Evolutionary conservation across 2,329 filamentous ascomycete genomes (phyloP), one percentile per base, ranked within the genome.

Genomic region (Penicillium thymicola): DNA sequence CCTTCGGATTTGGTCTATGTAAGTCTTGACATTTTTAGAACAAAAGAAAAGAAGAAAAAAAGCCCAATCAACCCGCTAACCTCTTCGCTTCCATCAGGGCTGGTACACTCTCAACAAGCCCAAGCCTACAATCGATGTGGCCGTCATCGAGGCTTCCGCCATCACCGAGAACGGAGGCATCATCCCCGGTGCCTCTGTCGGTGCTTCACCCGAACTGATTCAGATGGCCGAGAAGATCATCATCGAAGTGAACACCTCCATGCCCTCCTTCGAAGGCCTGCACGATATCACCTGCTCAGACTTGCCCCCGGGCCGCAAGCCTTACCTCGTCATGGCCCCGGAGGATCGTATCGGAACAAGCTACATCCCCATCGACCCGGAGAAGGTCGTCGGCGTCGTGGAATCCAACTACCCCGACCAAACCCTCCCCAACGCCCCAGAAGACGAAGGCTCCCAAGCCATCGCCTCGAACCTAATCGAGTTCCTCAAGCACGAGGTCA

Each of bases 191-290:
- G 90, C 91, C 34, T 91, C 87, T 10, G 90, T 96, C 27, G 91
- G 91, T 53, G 91, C 91, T 13, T 89, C 87, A 3, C 91, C 91
- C 5, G 91, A 96, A 74, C 81, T 96, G 52, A 82, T 96, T 47
- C 90, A 96, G 76, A 90, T 95, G 85, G 90, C 91, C 50, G 90
- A 96, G 72, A 96, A 96, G 79, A 82, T 96, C 76, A 91, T 96
- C 69, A 90, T 96, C 69, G 91, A 96, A 78, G 89, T 96, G 76
- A 96, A 96, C 80, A 96, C 92, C 0, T 80, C 90, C 1, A 84
- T 89, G 49, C 91, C 91, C 5, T 90, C 85, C 42, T 92, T 96
- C 69, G 88, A 94, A 73, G 92, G 90, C 51, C 83, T 96, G 18
- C 91, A 96, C 80, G 92, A 96, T 69, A 95, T 96, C 72, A 92